Evolutionary conservation across 495 filamentous ascomycete genomes (phyloP).

Genomic region (Annulohypoxylon bovei): DNA sequence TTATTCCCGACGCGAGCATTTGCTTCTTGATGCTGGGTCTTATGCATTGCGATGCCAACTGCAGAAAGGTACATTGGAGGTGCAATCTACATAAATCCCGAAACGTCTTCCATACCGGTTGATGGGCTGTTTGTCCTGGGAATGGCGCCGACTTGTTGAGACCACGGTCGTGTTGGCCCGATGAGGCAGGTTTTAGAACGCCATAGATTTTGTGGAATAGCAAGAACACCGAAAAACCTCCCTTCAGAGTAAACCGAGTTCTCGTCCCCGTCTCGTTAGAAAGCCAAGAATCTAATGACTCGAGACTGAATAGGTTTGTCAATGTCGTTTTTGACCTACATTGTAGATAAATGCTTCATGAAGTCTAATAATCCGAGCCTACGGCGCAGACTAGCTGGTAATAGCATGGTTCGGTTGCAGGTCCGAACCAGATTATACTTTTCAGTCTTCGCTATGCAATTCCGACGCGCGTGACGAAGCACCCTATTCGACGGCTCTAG

Average conservation of each 20-base stretch:
- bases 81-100: slow-evolving; percentile 1
- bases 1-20: not conserved
- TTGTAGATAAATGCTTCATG: not conserved
- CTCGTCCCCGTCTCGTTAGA: not conserved
- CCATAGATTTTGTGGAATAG: not conserved
- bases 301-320: not conserved
- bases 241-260: not conserved
- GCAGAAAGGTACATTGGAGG: not conserved
- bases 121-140: not conserved
- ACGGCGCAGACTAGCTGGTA: slow-evolving; percentile 31
- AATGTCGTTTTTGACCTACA: not conserved
- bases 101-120: not conserved
- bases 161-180: slow-evolving; percentile 7
- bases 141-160: slow-evolving; percentile 2
- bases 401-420: slow-evolving; percentile 13
- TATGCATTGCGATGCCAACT: slow-evolving; percentile 5
- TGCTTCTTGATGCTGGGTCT: not conserved
- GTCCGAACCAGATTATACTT: slow-evolving; percentile 7
- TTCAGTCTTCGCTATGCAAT: not conserved
- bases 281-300: slow-evolving; percentile 12
- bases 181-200: slow-evolving; percentile 19
- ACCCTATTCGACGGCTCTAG: slow-evolving; percentile 25
- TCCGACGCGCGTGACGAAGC: slow-evolving; percentile 21
- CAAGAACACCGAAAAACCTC: not conserved
- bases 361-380: slow-evolving; percentile 22